Evolutionary conservation across 805 yeast genomes (phyloP).

Genomic region (Wickerhamiella qilinensis): DNA sequence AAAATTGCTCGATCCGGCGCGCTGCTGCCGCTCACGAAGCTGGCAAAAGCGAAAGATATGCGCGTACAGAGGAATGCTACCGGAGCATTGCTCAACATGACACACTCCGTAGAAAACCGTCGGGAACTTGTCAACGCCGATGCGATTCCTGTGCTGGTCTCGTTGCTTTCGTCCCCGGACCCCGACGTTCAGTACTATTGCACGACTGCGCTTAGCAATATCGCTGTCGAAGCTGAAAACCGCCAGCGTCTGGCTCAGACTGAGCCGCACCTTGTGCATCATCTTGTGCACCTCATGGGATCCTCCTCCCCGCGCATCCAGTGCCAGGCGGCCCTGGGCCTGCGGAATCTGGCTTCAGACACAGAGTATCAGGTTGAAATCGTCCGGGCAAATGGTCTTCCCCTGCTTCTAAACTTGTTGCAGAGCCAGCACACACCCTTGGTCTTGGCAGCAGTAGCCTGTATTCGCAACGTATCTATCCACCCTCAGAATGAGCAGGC

Average conservation of each 20-base stretch:
- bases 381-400: slow-evolving; percentile 88
- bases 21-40: slow-evolving; percentile 77
- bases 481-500: slow-evolving; percentile 93
- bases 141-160: slow-evolving; percentile 90
- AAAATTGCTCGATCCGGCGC: slow-evolving; percentile 96
- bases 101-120: slow-evolving; percentile 92
- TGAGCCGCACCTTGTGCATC: slow-evolving; percentile 81
- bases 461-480: slow-evolving; percentile 91
- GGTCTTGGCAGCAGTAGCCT: slow-evolving; percentile 92
- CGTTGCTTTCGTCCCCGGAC: slow-evolving; percentile 69
- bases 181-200: slow-evolving; percentile 97
- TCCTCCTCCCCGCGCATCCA: slow-evolving; percentile 88
- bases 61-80: slow-evolving; percentile 98
- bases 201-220: slow-evolving; percentile 90
- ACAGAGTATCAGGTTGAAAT: slow-evolving; percentile 91
- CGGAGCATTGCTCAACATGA: slow-evolving; percentile 95
- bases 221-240: slow-evolving; percentile 90
- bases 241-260: slow-evolving; percentile 77
- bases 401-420: slow-evolving; percentile 77
- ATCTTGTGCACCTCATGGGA: slow-evolving; percentile 81
- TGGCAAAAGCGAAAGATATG: slow-evolving; percentile 86
- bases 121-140: slow-evolving; percentile 95
- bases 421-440: slow-evolving; percentile 84
- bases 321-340: slow-evolving; percentile 94
- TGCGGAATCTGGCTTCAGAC: slow-evolving; percentile 91